A percentile compares a stretch with the other conserved stretches of the same genome.
These are phyloP conservation scores for Exophiala phaeomuriformis DNA, from an alignment of 2,329 filamentous ascomycete species.

Conservation along the genomic window DNA sequence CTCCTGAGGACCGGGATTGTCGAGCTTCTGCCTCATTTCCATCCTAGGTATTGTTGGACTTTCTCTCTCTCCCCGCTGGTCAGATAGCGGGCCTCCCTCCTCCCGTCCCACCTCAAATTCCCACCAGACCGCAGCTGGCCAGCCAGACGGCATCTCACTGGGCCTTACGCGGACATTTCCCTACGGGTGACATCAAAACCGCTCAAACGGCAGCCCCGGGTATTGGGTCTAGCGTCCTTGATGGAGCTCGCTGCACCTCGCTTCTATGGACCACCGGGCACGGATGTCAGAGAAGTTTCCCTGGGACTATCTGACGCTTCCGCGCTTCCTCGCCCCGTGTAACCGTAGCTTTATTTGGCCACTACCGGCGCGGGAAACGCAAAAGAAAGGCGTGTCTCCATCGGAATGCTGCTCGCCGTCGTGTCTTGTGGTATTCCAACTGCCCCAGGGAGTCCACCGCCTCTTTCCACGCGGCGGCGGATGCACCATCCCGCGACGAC, in stretches of 20 bases:
- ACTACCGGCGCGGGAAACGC: conserved; percentile 4
- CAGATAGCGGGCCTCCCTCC: conserved; percentile 1
- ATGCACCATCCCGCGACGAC: conserved; percentile 20
- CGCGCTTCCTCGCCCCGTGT: conserved; percentile 21
- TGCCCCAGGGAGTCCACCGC: conserved; percentile 20
- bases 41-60: conserved; percentile 1
- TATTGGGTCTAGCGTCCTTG: conserved; percentile 21
- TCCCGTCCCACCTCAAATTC: conserved; percentile 7
- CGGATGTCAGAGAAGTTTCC: conserved; percentile 23
- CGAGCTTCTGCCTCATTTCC: conserved; percentile 11
- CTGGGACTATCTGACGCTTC: conserved; percentile 11
- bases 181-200: conserved; percentile 18
- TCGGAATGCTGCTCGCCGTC: conserved; percentile 17
- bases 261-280: conserved; percentile 19
- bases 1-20: conserved; percentile 2
- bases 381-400: conserved; percentile 14
- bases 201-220: conserved; percentile 20
- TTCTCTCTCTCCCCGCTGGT: conserved; percentile 3
- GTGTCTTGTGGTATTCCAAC: conserved; percentile 16
- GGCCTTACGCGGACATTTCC: conserved; percentile 13
- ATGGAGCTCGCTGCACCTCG: conserved; percentile 20
- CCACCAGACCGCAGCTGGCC: conserved; percentile 1
- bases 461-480: conserved; percentile 22
- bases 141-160: conserved; percentile 2
- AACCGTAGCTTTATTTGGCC: conserved; percentile 22